Percentiles rank a stretch among this genome's conserved stretches.
phyloP scores from a whole-genome alignment of 176 grass and related monocot genomes.

The Zoysia pacifica region DNA sequence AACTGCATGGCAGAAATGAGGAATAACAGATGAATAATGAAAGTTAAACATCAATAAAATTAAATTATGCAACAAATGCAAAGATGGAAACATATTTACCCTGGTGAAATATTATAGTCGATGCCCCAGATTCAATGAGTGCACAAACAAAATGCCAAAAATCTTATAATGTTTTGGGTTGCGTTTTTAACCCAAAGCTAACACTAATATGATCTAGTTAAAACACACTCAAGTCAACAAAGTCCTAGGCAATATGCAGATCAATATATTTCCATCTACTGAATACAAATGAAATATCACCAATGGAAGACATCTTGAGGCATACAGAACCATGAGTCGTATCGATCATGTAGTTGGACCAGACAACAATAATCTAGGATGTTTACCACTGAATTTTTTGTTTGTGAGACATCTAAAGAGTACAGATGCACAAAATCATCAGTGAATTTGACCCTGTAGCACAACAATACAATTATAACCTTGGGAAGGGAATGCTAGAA shows the following conservation, averaged over 20 bases:
- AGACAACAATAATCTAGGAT: constrained; percentile 66
- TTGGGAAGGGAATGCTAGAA: constrained; percentile 92
- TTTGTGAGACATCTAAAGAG: constrained; percentile 10
- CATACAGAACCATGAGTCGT: constrained; percentile 15
- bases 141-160: neutral
- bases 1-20: neutral
- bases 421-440: neutral
- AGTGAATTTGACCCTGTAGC: constrained; percentile 44
- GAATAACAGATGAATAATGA: constrained; percentile 15
- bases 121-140: neutral
- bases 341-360: constrained; percentile 39
- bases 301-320: constrained; percentile 22
- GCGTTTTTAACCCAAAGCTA: neutral
- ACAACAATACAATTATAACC: constrained; percentile 84
- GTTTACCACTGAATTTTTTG: constrained; percentile 7
- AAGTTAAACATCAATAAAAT: constrained; percentile 4
- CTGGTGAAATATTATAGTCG: neutral
- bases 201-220: constrained; percentile 15
- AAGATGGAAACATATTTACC: neutral
- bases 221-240: neutral
- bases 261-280: constrained; percentile 22
- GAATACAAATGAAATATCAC: neutral
- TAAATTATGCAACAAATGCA: neutral
- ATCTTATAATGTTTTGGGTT: neutral
- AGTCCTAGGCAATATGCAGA: neutral